A percentile compares a stretch with the other conserved stretches of the same genome.
Conservation (phyloP, 2,329 filamentous ascomycete species). For the Parascedosporium putredinis region DNA sequence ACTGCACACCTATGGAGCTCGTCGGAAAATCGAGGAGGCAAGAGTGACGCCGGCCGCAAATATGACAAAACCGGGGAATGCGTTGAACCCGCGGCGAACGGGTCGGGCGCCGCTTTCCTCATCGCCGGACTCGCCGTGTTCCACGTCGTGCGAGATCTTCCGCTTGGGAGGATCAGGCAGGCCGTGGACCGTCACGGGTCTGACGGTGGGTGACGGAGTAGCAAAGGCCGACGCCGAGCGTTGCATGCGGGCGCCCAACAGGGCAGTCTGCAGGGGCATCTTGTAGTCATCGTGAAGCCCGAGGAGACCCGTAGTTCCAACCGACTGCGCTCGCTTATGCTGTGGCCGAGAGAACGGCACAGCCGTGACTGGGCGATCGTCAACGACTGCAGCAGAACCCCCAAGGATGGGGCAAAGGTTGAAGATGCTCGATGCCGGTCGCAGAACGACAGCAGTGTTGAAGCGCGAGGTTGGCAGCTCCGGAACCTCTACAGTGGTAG, state of each 20-base stretch:
- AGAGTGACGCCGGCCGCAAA: constrained; percentile 7
- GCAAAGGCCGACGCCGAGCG: neutral
- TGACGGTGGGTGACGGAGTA: neutral
- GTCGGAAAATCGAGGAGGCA: constrained; percentile 2
- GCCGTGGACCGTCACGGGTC: neutral
- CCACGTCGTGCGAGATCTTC: neutral
- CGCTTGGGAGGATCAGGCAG: neutral
- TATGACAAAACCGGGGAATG: constrained; percentile 4
- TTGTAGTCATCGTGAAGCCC: neutral
- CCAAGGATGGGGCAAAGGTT: neutral
- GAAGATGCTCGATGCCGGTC: neutral
- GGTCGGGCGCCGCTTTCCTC: neutral
- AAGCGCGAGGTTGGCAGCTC: neutral
- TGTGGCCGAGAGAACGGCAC: constrained; percentile 4
- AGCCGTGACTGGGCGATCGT: neutral
- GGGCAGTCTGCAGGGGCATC: constrained; percentile 4
- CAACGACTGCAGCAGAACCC: neutral
- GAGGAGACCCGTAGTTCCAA: neutral
- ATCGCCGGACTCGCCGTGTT: neutral
- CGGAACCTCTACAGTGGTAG: neutral
- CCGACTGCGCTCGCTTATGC: neutral
- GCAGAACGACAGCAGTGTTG: neutral
- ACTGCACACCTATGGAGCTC: neutral
- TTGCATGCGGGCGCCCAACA: neutral
- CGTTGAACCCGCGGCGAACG: neutral